Conservation (phyloP, 352 stramenopile species). For the Halophytophthora batemanensis region DNA sequence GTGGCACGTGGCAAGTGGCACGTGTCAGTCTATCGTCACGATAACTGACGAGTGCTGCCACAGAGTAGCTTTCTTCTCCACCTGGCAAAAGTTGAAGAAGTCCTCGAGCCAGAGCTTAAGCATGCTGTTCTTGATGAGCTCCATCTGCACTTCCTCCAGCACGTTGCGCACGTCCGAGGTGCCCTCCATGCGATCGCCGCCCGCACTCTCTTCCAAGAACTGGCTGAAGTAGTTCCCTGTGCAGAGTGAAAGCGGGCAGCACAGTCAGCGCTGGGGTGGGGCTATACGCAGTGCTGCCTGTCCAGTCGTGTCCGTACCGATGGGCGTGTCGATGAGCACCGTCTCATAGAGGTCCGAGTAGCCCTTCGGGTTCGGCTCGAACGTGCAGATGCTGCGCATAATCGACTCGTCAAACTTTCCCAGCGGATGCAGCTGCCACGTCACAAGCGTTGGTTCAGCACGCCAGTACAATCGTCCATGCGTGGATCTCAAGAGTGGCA, state of each 20-base stretch:
- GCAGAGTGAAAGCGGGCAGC: conserved; percentile 3
- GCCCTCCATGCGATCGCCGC: conserved; percentile 77
- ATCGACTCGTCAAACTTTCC: conserved; percentile 99
- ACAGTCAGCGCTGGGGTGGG: not conserved
- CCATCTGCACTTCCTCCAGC: conserved; percentile 98
- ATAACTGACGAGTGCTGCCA: too few species aligned
- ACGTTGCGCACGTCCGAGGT: conserved; percentile 93
- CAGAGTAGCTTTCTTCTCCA: too few species aligned
- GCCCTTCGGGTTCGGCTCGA: conserved; percentile 96
- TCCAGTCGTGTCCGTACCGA: conserved; percentile 47
- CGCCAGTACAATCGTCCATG: not conserved
- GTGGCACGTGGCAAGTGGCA: too few species aligned
- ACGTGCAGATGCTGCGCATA: conserved; percentile 98
- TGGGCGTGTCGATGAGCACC: conserved; percentile 98
- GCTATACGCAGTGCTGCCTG: too few species aligned
- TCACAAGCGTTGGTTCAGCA: not conserved
- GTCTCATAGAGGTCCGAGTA: conserved; percentile 99
- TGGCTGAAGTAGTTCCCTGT: conserved; percentile 96
- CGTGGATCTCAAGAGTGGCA: not conserved
- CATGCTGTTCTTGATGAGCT: conserved; percentile 99
- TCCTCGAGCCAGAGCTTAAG: conserved; percentile 97
- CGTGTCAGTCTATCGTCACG: too few species aligned
- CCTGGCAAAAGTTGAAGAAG: conserved; percentile 93
- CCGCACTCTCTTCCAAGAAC: conserved; percentile 94
- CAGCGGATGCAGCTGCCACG: conserved; percentile 94